Conservation (phyloP, 2,329 filamentous ascomycete species). For the Cladobotryum protrusum region DNA sequence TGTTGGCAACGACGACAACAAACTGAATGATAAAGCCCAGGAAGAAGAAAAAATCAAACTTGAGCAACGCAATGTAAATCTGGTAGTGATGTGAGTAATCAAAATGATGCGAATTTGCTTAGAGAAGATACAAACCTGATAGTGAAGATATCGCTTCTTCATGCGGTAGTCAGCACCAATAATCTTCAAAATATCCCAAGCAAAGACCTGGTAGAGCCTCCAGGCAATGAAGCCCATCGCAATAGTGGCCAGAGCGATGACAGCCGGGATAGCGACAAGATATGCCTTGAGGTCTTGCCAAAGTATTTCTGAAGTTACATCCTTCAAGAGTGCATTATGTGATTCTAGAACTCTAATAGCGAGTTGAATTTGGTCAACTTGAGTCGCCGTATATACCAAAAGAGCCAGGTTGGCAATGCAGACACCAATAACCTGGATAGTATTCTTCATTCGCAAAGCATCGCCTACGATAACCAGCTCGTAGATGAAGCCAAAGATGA, state of each 20-base stretch:
- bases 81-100: conserved; percentile 31
- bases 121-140: conserved; percentile 62
- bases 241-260: conserved; percentile 71
- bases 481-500: conserved; percentile 96
- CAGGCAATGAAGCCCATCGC: conserved; percentile 73
- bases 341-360: conserved; percentile 54
- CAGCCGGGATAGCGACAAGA: conserved; percentile 75
- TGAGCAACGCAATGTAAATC: conserved; percentile 96
- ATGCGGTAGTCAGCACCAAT: conserved; percentile 95
- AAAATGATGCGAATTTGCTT: no score
- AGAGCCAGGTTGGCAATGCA: conserved; percentile 89
- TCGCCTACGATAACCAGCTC: conserved; percentile 87
- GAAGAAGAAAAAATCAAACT: conserved; percentile 99
- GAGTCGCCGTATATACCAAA: conserved; percentile 86
- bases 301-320: conserved; percentile 37
- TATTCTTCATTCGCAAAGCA: conserved; percentile 90
- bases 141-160: conserved; percentile 93
- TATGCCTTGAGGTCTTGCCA: conserved; percentile 68
- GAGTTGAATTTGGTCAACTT: conserved; percentile 81
- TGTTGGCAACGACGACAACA: conserved; percentile 76
- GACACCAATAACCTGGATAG: conserved; percentile 94
- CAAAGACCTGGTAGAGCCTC: conserved; percentile 97
- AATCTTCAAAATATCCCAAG: conserved; percentile 98
- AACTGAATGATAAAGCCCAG: conserved; percentile 98
- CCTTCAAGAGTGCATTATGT: conserved; percentile 37